Conservation (phyloP, 768 basidiomycete species). For the Trametes punicea region DNA sequence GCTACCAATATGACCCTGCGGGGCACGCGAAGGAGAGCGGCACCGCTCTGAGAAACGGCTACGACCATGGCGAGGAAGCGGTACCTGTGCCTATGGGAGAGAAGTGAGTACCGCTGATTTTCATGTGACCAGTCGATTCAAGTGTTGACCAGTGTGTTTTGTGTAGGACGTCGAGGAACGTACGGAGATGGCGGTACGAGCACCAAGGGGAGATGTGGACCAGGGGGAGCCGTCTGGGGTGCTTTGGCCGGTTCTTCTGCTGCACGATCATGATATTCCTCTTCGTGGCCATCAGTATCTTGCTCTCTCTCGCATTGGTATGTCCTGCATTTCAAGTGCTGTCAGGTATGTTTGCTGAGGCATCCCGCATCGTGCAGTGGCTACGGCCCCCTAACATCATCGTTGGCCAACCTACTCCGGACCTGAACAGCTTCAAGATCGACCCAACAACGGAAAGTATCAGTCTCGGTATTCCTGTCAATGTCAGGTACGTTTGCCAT, state of each 20-base stretch:
- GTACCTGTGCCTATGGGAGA: slow-evolving; percentile 19
- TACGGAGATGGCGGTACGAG: slow-evolving; percentile 41
- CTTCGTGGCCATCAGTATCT: slow-evolving; percentile 62
- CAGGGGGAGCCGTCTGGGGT: slow-evolving; percentile 58
- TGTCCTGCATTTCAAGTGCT: no score
- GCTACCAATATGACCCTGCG: slow-evolving; percentile 28
- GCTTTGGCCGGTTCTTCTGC: slow-evolving; percentile 68
- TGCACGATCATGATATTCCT: slow-evolving; percentile 67
- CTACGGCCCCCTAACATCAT: slow-evolving; percentile 67
- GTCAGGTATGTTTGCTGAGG: no score
- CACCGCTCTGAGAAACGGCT: slow-evolving; percentile 12
- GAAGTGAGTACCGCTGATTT: slow-evolving; percentile 18
- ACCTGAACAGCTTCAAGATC: slow-evolving; percentile 36
- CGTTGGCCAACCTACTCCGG: slow-evolving; percentile 42
- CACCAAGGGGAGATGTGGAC: slow-evolving; percentile 68
- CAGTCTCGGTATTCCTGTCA: slow-evolving; percentile 57
- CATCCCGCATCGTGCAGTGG: slow-evolving; percentile 55
- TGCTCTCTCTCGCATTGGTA: slow-evolving; percentile 67
- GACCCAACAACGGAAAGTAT: slow-evolving; percentile 38
- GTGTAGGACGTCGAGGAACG: slow-evolving; percentile 23
- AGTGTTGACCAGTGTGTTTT: not conserved
- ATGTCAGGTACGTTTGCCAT: slow-evolving; percentile 52
- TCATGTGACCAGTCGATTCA: no score
- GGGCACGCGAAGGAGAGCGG: slow-evolving; percentile 18
- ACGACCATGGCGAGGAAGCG: slow-evolving; percentile 22